Evolutionary conservation across 495 filamentous ascomycete genomes (phyloP).

Genomic region (Trichoderma erinaceum): DNA sequence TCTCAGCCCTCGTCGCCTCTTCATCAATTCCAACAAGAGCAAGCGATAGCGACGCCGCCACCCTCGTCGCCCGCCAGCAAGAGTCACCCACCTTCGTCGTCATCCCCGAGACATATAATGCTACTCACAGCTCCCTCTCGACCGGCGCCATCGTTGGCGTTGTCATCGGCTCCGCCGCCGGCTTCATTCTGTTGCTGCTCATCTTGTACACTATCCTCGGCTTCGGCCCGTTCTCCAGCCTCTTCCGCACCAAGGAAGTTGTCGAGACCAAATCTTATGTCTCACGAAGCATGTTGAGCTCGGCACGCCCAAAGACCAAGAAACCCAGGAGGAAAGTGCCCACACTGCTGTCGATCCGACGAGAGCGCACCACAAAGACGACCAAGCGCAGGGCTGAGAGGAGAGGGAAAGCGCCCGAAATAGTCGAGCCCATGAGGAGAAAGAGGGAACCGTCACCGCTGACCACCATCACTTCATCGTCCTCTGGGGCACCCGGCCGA

Average conservation of each 20-base stretch:
- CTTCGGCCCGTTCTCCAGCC: constrained; percentile 30
- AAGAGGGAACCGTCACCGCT: constrained; percentile 18
- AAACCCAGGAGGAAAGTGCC: constrained; percentile 10
- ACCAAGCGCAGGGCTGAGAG: neutral
- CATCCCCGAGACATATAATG: constrained; percentile 64
- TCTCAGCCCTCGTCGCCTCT: neutral
- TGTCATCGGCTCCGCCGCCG: constrained; percentile 74
- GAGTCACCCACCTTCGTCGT: constrained; percentile 20
- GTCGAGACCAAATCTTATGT: constrained; percentile 32
- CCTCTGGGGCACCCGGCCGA: constrained; percentile 24
- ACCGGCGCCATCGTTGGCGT: constrained; percentile 79
- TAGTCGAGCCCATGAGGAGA: constrained; percentile 23
- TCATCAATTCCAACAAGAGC: neutral
- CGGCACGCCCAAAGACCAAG: neutral
- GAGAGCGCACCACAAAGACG: constrained; percentile 21
- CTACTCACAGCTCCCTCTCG: constrained; percentile 49
- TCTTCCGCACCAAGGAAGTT: constrained; percentile 21
- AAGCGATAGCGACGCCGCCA: neutral
- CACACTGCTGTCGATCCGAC: constrained; percentile 30
- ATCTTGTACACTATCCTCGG: constrained; percentile 64
- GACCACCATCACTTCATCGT: constrained; percentile 30
- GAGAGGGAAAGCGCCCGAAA: constrained; percentile 21
- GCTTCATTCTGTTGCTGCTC: constrained; percentile 71
- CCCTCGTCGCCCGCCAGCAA: constrained; percentile 11
- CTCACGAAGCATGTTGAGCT: constrained; percentile 23